phyloP scores from a whole-genome alignment of 139 green algal genomes.

The Chlorella ohadii region DNA sequence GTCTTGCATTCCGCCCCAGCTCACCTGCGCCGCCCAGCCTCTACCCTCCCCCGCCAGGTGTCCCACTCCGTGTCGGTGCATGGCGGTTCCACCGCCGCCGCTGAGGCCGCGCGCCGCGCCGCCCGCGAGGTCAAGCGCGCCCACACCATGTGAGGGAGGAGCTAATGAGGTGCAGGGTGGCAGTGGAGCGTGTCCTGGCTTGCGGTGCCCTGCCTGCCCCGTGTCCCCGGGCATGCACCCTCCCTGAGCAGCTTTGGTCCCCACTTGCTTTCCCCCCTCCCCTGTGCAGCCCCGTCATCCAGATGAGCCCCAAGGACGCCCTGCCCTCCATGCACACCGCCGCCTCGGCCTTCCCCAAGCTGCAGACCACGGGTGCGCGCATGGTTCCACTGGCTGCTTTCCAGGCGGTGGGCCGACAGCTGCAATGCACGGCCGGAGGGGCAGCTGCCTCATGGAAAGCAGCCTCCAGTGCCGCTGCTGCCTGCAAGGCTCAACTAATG shows the following conservation, averaged over 20 bases:
- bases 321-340: not conserved
- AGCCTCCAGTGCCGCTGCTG: no score
- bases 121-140: constrained; percentile 28
- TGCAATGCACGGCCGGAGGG: not conserved
- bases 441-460: no score
- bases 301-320: not conserved
- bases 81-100: not conserved
- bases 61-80: not conserved
- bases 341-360: not conserved
- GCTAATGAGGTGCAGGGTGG: no score
- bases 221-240: no score
- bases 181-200: no score
- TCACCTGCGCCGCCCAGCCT: no score
- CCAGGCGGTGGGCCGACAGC: not conserved
- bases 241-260: no score
- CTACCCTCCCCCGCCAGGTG: no score
- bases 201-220: no score
- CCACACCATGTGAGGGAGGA: constrained; percentile 28
- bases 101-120: not conserved
- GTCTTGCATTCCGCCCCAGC: no score
- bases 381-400: not conserved
- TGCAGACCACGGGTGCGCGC: not conserved
- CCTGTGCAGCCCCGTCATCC: constrained; percentile 12
- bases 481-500: no score
- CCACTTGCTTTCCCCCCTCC: no score